A percentile compares a stretch with the other conserved stretches of the same genome.
Conservation (phyloP, 768 basidiomycete species). For the Clathrus columnatus region DNA sequence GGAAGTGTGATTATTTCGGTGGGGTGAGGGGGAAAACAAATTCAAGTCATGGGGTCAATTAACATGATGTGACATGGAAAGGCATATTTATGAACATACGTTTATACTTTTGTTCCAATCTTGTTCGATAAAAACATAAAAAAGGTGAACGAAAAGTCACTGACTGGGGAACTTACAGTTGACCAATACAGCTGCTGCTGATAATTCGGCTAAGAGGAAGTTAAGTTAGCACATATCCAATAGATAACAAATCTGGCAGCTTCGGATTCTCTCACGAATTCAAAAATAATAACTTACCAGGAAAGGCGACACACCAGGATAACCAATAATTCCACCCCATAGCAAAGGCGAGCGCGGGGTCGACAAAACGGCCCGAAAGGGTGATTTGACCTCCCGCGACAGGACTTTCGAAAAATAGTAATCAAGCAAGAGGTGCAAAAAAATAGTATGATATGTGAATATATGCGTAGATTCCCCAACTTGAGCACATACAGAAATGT, state of each 20-base stretch:
- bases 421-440: slow-evolving; percentile 16
- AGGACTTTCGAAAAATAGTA: slow-evolving; percentile 19
- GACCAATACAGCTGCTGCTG: slow-evolving; percentile 69
- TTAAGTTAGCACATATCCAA: slow-evolving; percentile 37
- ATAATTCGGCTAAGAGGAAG: slow-evolving; percentile 63
- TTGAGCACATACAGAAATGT: slow-evolving; percentile 5
- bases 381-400: slow-evolving; percentile 32
- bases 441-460: background rate
- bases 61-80: background rate
- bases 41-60: background rate
- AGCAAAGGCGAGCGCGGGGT: slow-evolving; percentile 37
- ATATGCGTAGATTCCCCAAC: slow-evolving; percentile 8
- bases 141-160: background rate
- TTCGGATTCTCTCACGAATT: background rate
- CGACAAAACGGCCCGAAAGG: slow-evolving; percentile 44
- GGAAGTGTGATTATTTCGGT: no score
- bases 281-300: background rate
- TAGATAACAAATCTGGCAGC: no score
- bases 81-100: no score
- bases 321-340: slow-evolving; percentile 23
- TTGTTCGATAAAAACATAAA: background rate
- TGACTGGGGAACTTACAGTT: slow-evolving; percentile 26
- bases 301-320: slow-evolving; percentile 19
- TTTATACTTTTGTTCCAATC: slow-evolving; percentile 41
- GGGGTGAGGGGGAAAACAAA: no score